Base-by-base conservation (phyloP, 208 protist species). In the Trypanosoma lewisi region DNA sequence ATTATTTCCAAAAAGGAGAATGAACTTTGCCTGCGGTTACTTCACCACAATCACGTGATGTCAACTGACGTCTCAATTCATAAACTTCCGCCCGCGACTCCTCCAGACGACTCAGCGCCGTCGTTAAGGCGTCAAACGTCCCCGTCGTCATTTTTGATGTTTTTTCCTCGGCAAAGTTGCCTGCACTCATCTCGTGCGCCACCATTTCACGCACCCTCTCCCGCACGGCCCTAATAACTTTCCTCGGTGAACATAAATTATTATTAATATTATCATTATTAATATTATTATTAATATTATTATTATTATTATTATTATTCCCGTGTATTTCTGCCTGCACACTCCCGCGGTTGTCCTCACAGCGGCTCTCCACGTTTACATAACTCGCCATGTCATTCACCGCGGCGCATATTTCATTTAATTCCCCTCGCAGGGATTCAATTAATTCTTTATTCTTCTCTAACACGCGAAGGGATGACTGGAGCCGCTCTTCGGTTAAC, bases 1-100 rank as follows among this genome's bases (percentile, higher is more conserved):
- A n/a, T n/a, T n/a, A n/a, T n/a, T n/a, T n/a, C n/a, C n/a, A n/a
- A n/a, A n/a, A n/a, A n/a, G n/a, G n/a, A n/a, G 2, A 25, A 8
- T 25, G 27, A 42, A n/a, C 23, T 2, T 25, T 6, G 7, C n/a
- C 27, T 12, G 9, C 31, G 14, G 52, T 21, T 12, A 27, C 9
- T 41, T 19, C 23, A 7, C 39, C 23, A 4, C 14, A 16, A 6
- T 47, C 47, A 54, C 0, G 4, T 21, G 16, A 9, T 33, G 12
- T 5, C 1, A 50, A 21, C 51, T 51, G 6, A 39, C n/a, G 36
- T 47, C 48, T 12, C 3, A 67, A 48, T 4, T 28, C 39, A 33
- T 59, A 67, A 30, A 51, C 57, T 1, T 67, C 50, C 8, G 37
- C 30, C 2, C 61, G 61, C 14, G 61, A 14, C 25, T 67, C 61